Base-by-base conservation (phyloP, 78 protist genomes). In the Dictyostelium citrinum region DNA sequence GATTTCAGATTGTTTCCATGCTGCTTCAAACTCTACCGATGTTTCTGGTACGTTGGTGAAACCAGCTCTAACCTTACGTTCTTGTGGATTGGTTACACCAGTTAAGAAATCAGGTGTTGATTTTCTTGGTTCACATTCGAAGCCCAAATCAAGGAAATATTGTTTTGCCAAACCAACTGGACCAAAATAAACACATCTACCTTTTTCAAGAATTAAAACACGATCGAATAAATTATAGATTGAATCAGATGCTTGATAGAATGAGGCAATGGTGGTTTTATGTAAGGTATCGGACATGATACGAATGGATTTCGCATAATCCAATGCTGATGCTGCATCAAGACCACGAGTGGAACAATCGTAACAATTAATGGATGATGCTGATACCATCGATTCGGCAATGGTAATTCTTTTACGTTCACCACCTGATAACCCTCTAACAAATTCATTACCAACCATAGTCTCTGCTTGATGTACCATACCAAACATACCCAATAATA, bases 141-240 rank as follows among this genome's bases (percentile, higher is more conserved):
- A 85, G 5, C 91, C 91, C 68, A 85, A 16, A 75, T 68, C 22
- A 8, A 72, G 0, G 24, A 85, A 85, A 45, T 85, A 85, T 75
- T 39, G 70, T 74, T 85, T 85, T 22, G 91, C 91, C 3, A 24
- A 11, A 4, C n/a, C 51, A 10, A 27, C 51, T 24, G 83, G 72
- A 46, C 91, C 91, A 64, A 85, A 85, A 74, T 85, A 85, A 75
- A 85, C 76, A 74, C 91, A 85, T 37, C 91, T 88, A 72, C 91
- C 91, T 20, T 85, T 85, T 20, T 85, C 91, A 5, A 85, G 43
- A 5, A 85, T 55, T 17, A 85, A 31, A 9, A 85, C 77, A 5
- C 68, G 39, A 46, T 85, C 91, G 46, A 85, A 85, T 8, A 85
- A 29, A 60, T 85, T 60, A 16, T 85, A 85, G 17, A 85, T 85